Percentiles rank a stretch among this genome's conserved stretches.
Evolutionary conservation across 805 yeast species (phyloP).

Genomic region (Suhomyces pyralidae): DNA sequence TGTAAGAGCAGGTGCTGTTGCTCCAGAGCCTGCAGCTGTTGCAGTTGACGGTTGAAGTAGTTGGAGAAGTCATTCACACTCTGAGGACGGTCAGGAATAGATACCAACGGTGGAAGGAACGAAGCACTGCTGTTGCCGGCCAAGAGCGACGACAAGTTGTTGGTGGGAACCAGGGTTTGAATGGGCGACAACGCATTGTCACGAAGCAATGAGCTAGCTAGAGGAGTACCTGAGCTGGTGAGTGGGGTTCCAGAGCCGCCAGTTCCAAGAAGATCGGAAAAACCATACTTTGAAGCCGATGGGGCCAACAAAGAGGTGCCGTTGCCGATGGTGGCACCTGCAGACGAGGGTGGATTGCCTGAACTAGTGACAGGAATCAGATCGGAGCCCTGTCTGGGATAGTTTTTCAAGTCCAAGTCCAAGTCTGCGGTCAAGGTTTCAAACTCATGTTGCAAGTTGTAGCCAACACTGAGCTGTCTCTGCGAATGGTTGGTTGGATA

Average conservation of each 20-base stretch:
- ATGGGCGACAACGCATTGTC: slow-evolving; percentile 22
- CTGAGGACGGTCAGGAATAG: slow-evolving; percentile 40
- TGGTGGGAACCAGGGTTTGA: slow-evolving; percentile 12
- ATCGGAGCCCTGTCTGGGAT: slow-evolving; percentile 1
- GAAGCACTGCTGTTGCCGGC: slow-evolving; percentile 10
- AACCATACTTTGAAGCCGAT: slow-evolving; percentile 12
- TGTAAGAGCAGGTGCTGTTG: slow-evolving; percentile 1
- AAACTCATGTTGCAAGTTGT: slow-evolving; percentile 45
- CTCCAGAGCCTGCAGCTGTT: slow-evolving; percentile 9
- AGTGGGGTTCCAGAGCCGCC: slow-evolving; percentile 5
- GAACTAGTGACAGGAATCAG: not conserved
- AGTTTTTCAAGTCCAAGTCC: slow-evolving; percentile 39
- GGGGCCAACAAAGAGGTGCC: slow-evolving; percentile 15
- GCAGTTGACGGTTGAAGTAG: slow-evolving; percentile 18
- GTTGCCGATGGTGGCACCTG: slow-evolving; percentile 1
- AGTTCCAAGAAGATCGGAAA: slow-evolving; percentile 5
- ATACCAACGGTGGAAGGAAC: slow-evolving; percentile 28
- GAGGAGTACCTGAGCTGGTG: slow-evolving; percentile 4
- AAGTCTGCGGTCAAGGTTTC: slow-evolving; percentile 46
- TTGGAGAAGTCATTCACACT: slow-evolving; percentile 38
- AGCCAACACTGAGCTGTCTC: slow-evolving; percentile 44
- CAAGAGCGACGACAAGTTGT: slow-evolving; percentile 26
- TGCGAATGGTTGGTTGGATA: slow-evolving; percentile 9
- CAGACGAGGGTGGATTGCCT: slow-evolving; percentile 1
- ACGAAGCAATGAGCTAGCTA: slow-evolving; percentile 14